Conservation (phyloP, 2,329 filamentous ascomycete genomes). For the Colletotrichum sp. region DNA sequence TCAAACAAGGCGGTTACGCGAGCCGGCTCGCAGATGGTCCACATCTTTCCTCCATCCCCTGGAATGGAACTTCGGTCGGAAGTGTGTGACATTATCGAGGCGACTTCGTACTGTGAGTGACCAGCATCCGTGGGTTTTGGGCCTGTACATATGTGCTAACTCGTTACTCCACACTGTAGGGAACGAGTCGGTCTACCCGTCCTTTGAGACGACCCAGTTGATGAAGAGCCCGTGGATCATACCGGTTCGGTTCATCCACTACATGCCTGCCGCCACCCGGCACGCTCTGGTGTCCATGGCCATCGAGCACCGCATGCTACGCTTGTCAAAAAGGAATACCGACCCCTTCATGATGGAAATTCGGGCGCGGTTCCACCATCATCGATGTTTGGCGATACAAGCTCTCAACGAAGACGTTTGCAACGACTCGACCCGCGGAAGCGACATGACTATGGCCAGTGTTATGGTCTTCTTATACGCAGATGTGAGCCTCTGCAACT, state of each 20-base stretch:
- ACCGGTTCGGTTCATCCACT: not conserved
- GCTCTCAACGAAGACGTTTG: conserved; percentile 32
- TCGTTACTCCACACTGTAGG: not conserved
- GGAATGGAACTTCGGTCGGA: not conserved
- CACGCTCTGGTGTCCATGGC: conserved; percentile 33
- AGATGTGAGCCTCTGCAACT: not conserved
- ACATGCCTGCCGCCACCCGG: not conserved
- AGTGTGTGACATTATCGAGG: conserved; percentile 11
- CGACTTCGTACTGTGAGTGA: conserved; percentile 17
- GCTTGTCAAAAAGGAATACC: conserved; percentile 3
- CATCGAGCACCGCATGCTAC: conserved; percentile 37
- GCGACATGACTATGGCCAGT: not conserved
- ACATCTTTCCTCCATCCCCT: not conserved
- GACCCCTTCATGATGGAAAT: conserved; percentile 23
- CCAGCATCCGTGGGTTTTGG: not conserved
- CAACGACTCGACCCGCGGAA: conserved; percentile 19
- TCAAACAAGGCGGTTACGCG: not conserved
- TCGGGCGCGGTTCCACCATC: conserved; percentile 29
- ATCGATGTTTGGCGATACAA: conserved; percentile 34
- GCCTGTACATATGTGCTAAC: not conserved
- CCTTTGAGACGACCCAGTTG: not conserved
- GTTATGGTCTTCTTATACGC: conserved; percentile 9
- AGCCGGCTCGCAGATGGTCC: not conserved
- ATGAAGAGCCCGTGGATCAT: conserved; percentile 5
- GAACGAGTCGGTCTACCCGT: conserved; percentile 8